Evolutionary conservation across 768 basidiomycete genomes (phyloP), one percentile per base, ranked within the genome.

Genomic region (Suillus placidus): DNA sequence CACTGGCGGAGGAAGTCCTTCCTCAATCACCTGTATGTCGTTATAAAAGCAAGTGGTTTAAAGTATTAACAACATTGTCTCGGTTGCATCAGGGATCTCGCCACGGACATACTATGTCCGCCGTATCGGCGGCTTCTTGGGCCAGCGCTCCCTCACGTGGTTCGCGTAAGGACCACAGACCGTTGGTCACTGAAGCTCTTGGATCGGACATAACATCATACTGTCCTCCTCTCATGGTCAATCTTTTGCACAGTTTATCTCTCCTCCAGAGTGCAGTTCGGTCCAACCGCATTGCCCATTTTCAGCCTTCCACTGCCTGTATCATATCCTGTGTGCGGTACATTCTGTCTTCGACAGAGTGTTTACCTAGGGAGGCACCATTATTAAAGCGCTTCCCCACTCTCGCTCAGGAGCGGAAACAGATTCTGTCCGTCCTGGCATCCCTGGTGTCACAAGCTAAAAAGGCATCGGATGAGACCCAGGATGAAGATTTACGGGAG

Each of bases 261-360:
- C 83, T 98, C 51, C 83, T 99, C 30, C 92, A 96, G 72, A 91
- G 85, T 64, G 93, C 95, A 6, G 94, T 95, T 23, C 83, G 87
- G 51, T 82, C 87, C n/a, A 88, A 88, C 70, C 88, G 93, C 55
- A 79, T 87, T 34, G 79, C 88, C 3, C 97, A 99, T 77, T 96
- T 94, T 71, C 94, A 95, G 72, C 95, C 97, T 7, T 91, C 95
- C 3, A 94, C 96, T 0, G 96, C 95, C 16, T 95, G 90, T 77
- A 91, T 99, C 66, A 95, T 99, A 70, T 95, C 94, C 14, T 94
- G 93, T 62, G 94, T 99, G 56, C 91, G 96, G 38, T 87, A 90
- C 35, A 90, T 97, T 20, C 84, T 99, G 52, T 87, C 89, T 35
- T 86, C 90, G 13, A 89, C 94, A 18, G 92, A 92, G 65, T 96